Evolutionary conservation across 768 basidiomycete genomes (phyloP).

Genomic region (Termitomyces sp.): DNA sequence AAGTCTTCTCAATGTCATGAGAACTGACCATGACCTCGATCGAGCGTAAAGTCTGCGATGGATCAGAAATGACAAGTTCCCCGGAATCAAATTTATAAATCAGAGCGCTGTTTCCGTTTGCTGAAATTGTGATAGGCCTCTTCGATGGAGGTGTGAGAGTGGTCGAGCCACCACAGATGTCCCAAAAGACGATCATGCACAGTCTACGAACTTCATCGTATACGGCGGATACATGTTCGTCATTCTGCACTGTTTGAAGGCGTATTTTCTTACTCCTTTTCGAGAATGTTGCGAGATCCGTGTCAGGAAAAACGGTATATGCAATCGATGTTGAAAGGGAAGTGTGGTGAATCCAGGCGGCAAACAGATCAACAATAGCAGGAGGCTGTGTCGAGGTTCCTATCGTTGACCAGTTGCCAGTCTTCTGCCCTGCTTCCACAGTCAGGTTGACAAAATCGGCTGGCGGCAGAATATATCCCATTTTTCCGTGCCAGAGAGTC

Average conservation of each 20-base stretch:
- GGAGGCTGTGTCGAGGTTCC: constrained; percentile 59
- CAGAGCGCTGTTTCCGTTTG: constrained; percentile 36
- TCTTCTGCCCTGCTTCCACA: constrained; percentile 38
- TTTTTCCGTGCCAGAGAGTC: constrained; percentile 58
- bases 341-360: constrained; percentile 51
- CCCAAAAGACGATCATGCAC: constrained; percentile 56
- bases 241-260: constrained; percentile 39
- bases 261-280: constrained; percentile 24
- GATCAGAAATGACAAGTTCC: constrained; percentile 55
- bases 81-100: constrained; percentile 36
- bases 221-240: constrained; percentile 41
- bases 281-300: constrained; percentile 30
- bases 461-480: constrained; percentile 54
- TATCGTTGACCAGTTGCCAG: constrained; percentile 56
- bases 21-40: constrained; percentile 32
- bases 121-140: constrained; percentile 25
- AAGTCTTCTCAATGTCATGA: constrained; percentile 17
- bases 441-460: constrained; percentile 25
- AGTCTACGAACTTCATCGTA: constrained; percentile 35
- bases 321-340: constrained; percentile 29
- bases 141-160: constrained; percentile 23
- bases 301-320: constrained; percentile 55
- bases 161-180: constrained; percentile 35
- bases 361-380: constrained; percentile 54
- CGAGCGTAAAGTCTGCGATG: constrained; percentile 44